Evolutionary conservation across 805 yeast species (phyloP).

Genomic region (Starmerella vaccinii): DNA sequence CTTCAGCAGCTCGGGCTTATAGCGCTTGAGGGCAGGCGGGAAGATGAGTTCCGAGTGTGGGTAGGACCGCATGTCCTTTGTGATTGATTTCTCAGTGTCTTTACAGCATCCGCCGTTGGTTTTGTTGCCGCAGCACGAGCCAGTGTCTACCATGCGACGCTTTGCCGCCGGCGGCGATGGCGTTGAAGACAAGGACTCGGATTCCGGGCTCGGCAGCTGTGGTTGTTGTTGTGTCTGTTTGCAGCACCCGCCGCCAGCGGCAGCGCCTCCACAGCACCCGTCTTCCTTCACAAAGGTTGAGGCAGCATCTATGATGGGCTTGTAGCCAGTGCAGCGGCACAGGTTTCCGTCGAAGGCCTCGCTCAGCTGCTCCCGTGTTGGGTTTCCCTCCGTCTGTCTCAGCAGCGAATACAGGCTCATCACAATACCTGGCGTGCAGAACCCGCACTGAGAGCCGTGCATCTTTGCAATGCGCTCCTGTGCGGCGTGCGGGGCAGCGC

Average conservation of each 20-base stretch:
- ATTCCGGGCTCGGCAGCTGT: not conserved
- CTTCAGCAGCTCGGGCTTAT: conserved; percentile 26
- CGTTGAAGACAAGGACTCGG: not conserved
- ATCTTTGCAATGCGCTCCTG: conserved; percentile 41
- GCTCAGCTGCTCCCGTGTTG: conserved; percentile 34
- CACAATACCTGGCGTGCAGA: conserved; percentile 44
- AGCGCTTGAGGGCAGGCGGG: conserved; percentile 33
- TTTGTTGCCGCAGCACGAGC: conserved; percentile 1
- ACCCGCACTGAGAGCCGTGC: conserved; percentile 45
- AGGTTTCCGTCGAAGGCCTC: conserved; percentile 42
- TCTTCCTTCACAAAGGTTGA: conserved; percentile 31
- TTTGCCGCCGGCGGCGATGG: not conserved
- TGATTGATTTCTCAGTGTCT: not conserved
- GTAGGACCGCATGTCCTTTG: conserved; percentile 31
- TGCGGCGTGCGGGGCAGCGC: conserved; percentile 38
- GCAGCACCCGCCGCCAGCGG: conserved; percentile 18
- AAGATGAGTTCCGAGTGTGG: conserved; percentile 35
- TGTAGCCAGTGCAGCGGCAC: conserved; percentile 43
- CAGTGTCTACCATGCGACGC: conserved; percentile 1
- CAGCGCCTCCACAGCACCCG: conserved; percentile 11
- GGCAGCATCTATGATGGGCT: conserved; percentile 42
- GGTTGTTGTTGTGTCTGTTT: not conserved
- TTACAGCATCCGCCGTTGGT: not conserved
- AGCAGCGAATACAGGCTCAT: conserved; percentile 39
- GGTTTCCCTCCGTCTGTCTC: conserved; percentile 34